A percentile compares a stretch with the other conserved stretches of the same genome.
These are phyloP conservation scores for Paramecium sexaurelia DNA, from an alignment of 73 alveolate genomes.

Conservation along the genomic window DNA sequence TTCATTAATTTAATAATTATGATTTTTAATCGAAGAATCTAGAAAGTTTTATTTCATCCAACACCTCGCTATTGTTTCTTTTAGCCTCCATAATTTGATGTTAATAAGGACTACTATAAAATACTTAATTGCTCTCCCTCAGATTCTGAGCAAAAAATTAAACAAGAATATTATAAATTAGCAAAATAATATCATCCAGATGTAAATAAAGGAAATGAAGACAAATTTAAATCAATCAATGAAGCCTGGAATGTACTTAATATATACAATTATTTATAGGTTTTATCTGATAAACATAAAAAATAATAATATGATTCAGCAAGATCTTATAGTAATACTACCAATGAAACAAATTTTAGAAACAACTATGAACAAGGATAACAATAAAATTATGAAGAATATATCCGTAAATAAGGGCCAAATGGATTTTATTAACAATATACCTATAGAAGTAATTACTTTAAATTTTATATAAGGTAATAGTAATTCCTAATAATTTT, in stretches of 20 bases:
- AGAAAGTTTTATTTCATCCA: background rate
- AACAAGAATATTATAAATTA: slow-evolving; percentile 88
- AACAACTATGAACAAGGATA: background rate
- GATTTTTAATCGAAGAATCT: slow-evolving; percentile 42
- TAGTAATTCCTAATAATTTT: background rate
- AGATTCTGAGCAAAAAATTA: slow-evolving; percentile 85
- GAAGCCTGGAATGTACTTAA: slow-evolving; percentile 72
- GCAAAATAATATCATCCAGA: slow-evolving; percentile 97
- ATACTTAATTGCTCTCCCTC: slow-evolving; percentile 77
- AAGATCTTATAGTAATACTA: background rate
- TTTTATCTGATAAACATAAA: slow-evolving; percentile 23
- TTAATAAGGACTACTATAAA: slow-evolving; percentile 66
- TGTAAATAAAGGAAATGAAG: slow-evolving; percentile 73
- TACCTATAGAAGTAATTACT: background rate
- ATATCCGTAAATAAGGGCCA: background rate
- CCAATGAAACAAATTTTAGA: background rate
- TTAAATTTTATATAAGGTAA: background rate
- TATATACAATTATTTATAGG: background rate
- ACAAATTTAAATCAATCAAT: slow-evolving; percentile 75
- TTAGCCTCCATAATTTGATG: slow-evolving; percentile 27
- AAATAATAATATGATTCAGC: slow-evolving; percentile 26
- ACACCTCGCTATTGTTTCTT: slow-evolving; percentile 23
- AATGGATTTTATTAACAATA: slow-evolving; percentile 5
- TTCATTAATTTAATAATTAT: slow-evolving; percentile 6
- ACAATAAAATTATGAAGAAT: slow-evolving; percentile 3